Conservation (phyloP, 371 early-diverging fungal genomes). For the Lichtheimia ornata region DNA sequence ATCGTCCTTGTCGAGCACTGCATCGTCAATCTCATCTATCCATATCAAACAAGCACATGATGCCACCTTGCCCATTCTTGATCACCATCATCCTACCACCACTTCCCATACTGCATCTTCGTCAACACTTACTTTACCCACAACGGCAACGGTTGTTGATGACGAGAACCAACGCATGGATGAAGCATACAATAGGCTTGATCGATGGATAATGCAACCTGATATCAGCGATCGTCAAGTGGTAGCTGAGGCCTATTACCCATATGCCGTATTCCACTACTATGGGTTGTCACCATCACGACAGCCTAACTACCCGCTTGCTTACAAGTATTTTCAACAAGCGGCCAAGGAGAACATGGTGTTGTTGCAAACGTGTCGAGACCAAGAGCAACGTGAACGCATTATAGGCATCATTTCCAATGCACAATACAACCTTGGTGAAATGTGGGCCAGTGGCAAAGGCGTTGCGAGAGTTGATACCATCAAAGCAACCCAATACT, state of each 20-base stretch:
- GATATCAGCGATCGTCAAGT: no score
- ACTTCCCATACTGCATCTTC: no score
- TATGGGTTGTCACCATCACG: slow-evolving; percentile 8
- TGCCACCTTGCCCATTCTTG: background rate
- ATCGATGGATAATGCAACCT: no score
- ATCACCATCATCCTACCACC: no score
- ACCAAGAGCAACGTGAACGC: background rate
- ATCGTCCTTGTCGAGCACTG: slow-evolving; percentile 14
- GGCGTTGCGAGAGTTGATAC: background rate
- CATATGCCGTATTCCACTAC: slow-evolving; percentile 9
- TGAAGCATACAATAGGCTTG: no score
- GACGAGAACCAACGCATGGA: no score
- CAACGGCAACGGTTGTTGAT: no score
- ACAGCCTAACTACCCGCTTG: slow-evolving; percentile 10
- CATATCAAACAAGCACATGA: slow-evolving; percentile 8
- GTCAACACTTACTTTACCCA: no score
- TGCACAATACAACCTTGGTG: slow-evolving; percentile 15
- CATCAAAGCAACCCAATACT: slow-evolving; percentile 7
- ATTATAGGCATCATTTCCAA: background rate
- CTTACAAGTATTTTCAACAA: slow-evolving; percentile 11
- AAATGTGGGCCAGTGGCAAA: slow-evolving; percentile 8
- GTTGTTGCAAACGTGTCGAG: background rate
- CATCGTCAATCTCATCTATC: slow-evolving; percentile 16
- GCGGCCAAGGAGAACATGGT: slow-evolving; percentile 5
- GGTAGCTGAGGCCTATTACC: slow-evolving; percentile 12